Conservation (phyloP, 2,329 filamentous ascomycete genomes). For the Pseudopyricularia cyperi region DNA sequence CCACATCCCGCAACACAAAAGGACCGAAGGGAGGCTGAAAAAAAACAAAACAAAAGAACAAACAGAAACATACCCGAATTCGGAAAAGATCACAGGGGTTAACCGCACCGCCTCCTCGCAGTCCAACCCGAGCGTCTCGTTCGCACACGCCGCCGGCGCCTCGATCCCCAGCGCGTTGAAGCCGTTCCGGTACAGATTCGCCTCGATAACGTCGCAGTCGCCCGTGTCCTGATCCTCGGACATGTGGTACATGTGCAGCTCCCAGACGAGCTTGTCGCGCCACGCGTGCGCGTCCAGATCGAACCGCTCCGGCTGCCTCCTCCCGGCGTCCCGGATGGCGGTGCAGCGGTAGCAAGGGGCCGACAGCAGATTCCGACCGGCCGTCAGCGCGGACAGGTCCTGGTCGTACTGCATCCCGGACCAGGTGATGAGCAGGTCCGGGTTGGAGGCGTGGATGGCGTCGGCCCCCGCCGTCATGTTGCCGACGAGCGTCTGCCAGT, state of each 20-base stretch:
- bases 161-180: constrained; percentile 32
- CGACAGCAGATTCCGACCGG: constrained; percentile 24
- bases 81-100: constrained; percentile 32
- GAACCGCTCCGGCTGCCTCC: constrained; percentile 29
- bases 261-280: constrained; percentile 33
- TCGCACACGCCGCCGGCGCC: constrained; percentile 23
- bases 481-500: constrained; percentile 30
- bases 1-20: not conserved
- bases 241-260: constrained; percentile 28
- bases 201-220: constrained; percentile 31
- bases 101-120: constrained; percentile 22
- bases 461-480: constrained; percentile 28
- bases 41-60: not conserved
- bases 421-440: constrained; percentile 31
- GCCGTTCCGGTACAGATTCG: constrained; percentile 32
- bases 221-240: constrained; percentile 29
- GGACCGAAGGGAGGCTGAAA: not conserved
- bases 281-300: constrained; percentile 29
- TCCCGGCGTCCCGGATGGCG: constrained; percentile 25
- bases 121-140: constrained; percentile 16
- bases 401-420: constrained; percentile 35
- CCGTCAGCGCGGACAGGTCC: constrained; percentile 27
- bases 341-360: constrained; percentile 26
- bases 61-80: constrained; percentile 26
- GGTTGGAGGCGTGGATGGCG: constrained; percentile 28